These are phyloP conservation scores for Hypoxylon trugodes DNA, from an alignment of 495 filamentous ascomycete species.

Conservation along the genomic window DNA sequence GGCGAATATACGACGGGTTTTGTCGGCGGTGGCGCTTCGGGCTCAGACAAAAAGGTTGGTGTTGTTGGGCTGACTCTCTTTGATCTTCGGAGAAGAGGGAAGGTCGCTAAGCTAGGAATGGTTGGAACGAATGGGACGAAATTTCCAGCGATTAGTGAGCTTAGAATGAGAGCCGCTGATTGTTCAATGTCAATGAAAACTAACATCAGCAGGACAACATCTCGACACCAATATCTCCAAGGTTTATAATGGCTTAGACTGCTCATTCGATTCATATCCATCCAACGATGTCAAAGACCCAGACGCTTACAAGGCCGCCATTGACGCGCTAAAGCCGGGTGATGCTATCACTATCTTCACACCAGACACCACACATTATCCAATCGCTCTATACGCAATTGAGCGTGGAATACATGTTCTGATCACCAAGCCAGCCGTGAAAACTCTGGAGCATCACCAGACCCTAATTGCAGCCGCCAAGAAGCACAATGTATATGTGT, in stretches of 20 bases:
- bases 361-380: conserved; percentile 91
- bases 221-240: conserved; percentile 86
- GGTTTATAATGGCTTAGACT: conserved; percentile 88
- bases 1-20: conserved; percentile 97
- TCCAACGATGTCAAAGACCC: conserved; percentile 74
- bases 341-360: conserved; percentile 98
- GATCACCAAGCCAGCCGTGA: conserved; percentile 94
- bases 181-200: conserved; percentile 15
- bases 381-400: conserved; percentile 94
- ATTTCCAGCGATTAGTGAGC: conserved; percentile 87
- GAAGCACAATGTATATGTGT: conserved; percentile 85
- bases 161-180: background rate
- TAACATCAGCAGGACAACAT: conserved; percentile 70
- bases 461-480: conserved; percentile 74
- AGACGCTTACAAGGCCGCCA: conserved; percentile 87
- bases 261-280: conserved; percentile 82
- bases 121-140: conserved; percentile 88
- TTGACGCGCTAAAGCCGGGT: conserved; percentile 81
- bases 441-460: conserved; percentile 80
- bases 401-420: conserved; percentile 86
- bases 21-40: conserved; percentile 77
- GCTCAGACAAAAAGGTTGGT: conserved; percentile 91
- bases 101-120: conserved; percentile 87
- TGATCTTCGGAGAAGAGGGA: conserved; percentile 86
- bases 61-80: conserved; percentile 92